phyloP scores from a whole-genome alignment of 495 filamentous ascomycete species.

The Xylaria nigripes region DNA sequence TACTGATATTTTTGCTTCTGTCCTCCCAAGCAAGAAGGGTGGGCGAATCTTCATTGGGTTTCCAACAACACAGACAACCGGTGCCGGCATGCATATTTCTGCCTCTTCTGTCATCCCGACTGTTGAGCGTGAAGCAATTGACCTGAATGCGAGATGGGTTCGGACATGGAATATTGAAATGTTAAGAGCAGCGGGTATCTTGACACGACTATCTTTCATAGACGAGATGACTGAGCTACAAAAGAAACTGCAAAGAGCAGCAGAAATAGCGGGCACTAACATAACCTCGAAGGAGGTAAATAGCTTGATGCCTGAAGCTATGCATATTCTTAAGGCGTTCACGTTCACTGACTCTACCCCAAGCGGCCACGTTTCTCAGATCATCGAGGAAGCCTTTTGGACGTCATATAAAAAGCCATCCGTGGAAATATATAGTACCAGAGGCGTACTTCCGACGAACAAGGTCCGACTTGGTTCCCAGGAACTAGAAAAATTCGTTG shows the following conservation, averaged over 20 bases:
- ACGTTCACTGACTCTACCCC: constrained; percentile 84
- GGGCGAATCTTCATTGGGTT: constrained; percentile 96
- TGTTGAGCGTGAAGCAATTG: constrained; percentile 95
- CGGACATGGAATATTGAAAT: constrained; percentile 95
- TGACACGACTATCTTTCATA: constrained; percentile 76
- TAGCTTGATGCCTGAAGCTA: constrained; percentile 64
- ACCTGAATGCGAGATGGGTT: constrained; percentile 90
- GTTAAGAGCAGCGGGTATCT: constrained; percentile 81
- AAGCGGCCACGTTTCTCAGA: constrained; percentile 64
- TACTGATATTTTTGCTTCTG: constrained; percentile 76
- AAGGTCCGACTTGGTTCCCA: constrained; percentile 72
- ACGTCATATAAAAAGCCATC: constrained; percentile 68
- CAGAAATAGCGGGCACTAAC: constrained; percentile 34
- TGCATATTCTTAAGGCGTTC: constrained; percentile 74
- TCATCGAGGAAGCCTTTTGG: constrained; percentile 93
- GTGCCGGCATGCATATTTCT: constrained; percentile 92
- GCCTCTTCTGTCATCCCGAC: constrained; percentile 96
- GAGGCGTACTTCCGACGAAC: constrained; percentile 70
- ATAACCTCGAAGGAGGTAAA: constrained; percentile 45
- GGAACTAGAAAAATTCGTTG: constrained; percentile 74
- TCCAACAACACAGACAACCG: constrained; percentile 93
- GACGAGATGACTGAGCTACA: constrained; percentile 76
- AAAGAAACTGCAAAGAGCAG: constrained; percentile 40
- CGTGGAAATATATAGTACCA: constrained; percentile 81
- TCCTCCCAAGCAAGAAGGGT: constrained; percentile 75